Evolutionary conservation across 176 grass and related monocot genomes (phyloP).

Genomic region (Cymbopogon citratus): DNA sequence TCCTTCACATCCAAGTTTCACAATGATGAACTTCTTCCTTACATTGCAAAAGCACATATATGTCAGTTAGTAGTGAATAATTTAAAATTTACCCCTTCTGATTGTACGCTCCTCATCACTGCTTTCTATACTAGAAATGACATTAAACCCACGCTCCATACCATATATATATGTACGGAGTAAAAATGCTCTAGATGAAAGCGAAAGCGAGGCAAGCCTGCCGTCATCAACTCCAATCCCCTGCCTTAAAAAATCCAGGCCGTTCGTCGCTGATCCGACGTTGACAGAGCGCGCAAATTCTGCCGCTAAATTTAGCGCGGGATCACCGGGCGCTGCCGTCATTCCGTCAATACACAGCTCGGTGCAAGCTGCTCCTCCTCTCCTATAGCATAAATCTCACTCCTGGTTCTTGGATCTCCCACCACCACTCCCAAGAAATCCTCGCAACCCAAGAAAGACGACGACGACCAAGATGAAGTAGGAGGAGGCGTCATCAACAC

Average conservation of each 20-base stretch:
- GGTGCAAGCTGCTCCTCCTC: not conserved
- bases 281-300: not conserved
- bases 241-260: not conserved
- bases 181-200: not conserved
- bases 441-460: not conserved
- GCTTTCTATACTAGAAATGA: not conserved
- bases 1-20: not conserved
- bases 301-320: not conserved
- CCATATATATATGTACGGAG: no score
- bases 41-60: not conserved
- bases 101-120: not conserved
- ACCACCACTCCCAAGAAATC: not conserved
- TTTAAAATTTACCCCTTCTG: not conserved
- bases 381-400: not conserved
- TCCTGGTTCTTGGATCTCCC: not conserved
- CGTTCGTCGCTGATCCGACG: not conserved
- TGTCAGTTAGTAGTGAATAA: not conserved
- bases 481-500: not conserved
- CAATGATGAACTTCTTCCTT: not conserved
- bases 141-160: not conserved
- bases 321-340: not conserved
- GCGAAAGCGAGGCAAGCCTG: not conserved
- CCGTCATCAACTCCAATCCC: not conserved
- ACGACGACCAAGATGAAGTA: not conserved
- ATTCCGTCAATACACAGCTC: not conserved